A percentile compares a stretch with the other conserved stretches of the same genome.
Conservation (phyloP, 176 grass and related monocot genomes). For the Aegilops speltoides region DNA sequence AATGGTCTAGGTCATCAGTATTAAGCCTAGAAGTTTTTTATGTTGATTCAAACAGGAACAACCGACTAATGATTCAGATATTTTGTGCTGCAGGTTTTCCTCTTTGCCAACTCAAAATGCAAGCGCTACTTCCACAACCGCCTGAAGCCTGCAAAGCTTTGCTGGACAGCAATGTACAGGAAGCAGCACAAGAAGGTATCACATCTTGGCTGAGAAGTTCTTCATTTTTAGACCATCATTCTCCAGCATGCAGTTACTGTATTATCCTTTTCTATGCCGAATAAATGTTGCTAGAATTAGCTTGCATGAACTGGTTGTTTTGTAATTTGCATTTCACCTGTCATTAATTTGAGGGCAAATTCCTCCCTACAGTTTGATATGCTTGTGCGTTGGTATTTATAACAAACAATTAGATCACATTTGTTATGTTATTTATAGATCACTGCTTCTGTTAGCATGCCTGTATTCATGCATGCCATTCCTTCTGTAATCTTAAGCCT, state of each 20-base stretch:
- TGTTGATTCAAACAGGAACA: background rate
- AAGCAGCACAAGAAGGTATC: conserved; percentile 96
- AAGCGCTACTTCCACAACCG: conserved; percentile 94
- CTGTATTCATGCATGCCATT: background rate
- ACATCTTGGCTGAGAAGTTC: background rate
- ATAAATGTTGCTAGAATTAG: background rate
- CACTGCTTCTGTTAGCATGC: background rate
- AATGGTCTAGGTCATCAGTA: background rate
- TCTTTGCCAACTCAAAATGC: conserved; percentile 93
- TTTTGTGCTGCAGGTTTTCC: conserved; percentile 55
- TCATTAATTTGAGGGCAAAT: background rate
- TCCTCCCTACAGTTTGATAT: background rate
- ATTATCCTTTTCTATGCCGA: background rate
- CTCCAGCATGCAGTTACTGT: background rate
- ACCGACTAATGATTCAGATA: background rate
- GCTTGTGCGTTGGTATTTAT: background rate
- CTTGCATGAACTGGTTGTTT: background rate
- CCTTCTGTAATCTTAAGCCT: background rate
- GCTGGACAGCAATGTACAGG: conserved; percentile 92
- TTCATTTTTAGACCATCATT: background rate
- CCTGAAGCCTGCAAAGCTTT: conserved; percentile 91
- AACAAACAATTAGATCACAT: background rate
- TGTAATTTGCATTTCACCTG: background rate
- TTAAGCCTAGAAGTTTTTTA: background rate
- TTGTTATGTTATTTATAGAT: background rate